Base-by-base conservation (phyloP, 2,329 filamentous ascomycete species). In the Phoma herbarum region DNA sequence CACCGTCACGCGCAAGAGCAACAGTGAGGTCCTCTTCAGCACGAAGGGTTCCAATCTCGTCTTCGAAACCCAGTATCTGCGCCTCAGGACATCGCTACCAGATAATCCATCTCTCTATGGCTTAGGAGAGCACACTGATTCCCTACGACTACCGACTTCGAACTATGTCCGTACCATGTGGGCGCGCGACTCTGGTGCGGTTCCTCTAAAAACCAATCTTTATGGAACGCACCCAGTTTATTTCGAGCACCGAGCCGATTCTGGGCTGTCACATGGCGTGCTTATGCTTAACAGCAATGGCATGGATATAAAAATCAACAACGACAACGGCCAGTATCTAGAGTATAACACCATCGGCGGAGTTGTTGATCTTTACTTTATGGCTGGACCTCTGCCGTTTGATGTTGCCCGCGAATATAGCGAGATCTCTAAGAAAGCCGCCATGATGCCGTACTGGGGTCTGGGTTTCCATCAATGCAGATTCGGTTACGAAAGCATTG, bases 331-430 rank as follows among this genome's bases (percentile, higher is more conserved):
- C 6, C 88, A 93, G 71, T 91, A 88, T 61, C 82, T 94, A 4
- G 90, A 93, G 74, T 94, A 93, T 78, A 92, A 93, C 72, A 86
- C 86, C 0, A 79, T 93, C 0, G 91, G 91, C 11, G 91, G 91
- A n/a, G 84, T 93, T 18, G 73, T 94, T 7, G 91, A 93, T 74
- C 74, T 84, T 7, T 84, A 83, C 70, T 83, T 84, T 68, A 61
- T 84, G 39, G 76, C 80, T 23, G 82, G 82, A 1, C 81, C 81
- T 1, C 66, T 73, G 10, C 82, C 82, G 0, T 77, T 78, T 16
- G 77, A 81, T 39, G 82, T 81, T 22, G 75, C 81, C 25, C 73
- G 77, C 54, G 79, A 83, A 63, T 84, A 83, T 57, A 78, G 80
- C 20, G 79, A 80, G 26, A 76, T 83, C 16, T 77, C 80, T 16